Evolutionary conservation across 2,329 filamentous ascomycete species (phyloP), one percentile per base, ranked within the genome.

Genomic region (Simplicillium aogashimaense): DNA sequence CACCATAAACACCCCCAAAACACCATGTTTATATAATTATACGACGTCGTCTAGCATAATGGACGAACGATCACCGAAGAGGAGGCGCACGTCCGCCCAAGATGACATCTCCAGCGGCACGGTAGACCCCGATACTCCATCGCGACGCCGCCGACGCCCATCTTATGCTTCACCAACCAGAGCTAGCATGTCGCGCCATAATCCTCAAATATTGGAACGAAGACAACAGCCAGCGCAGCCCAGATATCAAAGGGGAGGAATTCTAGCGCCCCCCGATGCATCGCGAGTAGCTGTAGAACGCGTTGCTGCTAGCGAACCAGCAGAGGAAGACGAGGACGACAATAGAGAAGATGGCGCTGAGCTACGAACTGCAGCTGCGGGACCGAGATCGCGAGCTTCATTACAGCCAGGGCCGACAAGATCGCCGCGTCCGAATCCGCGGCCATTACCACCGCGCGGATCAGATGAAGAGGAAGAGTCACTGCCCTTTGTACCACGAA

Each of bases 201-300:
- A 32, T 32, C 30, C 30, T 13, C 13, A 32, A 32, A 12, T 13
- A 13, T 12, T 32, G 30, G 30, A 32, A 32, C 30, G 15, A 5
- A 13, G 30, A 32, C 13, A 32, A 13, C 12, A 32, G 7, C 6
- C 7, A 32, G 30, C 30, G 30, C 30, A 13, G 13, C 13, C 30
- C 6, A 32, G 6, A 32, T n/a, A 13, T 13, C 6, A 12, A 13
- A 32, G 30, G 7, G 15, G 30, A 32, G 30, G 69, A 46, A 55
- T 62, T 52, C 61, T 62, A 41, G 53, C 60, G 50, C 49, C 62
- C 49, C 51, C 60, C 33, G 43, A 58, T 45, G 58, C 61, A 44
- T 49, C 55, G 44, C 43, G 42, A 2, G 35, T 43, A 6, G 44
- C 43, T 34, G 25, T 29, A 33, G 20, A 36, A 18, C 36, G 7